Base-by-base conservation (phyloP, 192 early-diverging fungal genomes). In the Oehlia diaphana region DNA sequence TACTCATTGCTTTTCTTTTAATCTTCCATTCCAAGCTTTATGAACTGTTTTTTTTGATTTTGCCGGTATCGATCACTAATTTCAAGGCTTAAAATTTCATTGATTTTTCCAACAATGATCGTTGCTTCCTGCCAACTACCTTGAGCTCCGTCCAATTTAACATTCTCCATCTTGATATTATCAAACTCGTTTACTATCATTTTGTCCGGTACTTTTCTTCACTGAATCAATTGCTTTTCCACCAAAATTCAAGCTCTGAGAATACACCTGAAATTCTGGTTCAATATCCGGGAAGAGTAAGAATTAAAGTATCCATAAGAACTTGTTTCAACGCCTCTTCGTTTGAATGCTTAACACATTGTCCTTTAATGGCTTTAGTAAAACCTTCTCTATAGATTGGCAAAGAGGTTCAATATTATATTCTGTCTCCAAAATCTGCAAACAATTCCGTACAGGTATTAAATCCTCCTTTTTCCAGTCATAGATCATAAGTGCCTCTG, bases 51-150 rank as follows among this genome's bases (percentile, higher is more conserved):
- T 19, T 72, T 72, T 72, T 72, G 70, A 44, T n/a, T 72, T 44
- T 21, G 19, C 70, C 37, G 37, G 37, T n/a, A 72, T 42, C 21
- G 9, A 72, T 50, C 13, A 72, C 26, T 47, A n/a, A 47, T 49
- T 72, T 72, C 19, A 23, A 72, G 70, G 0, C 13, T 72, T 50
- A 72, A 72, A 72, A 72, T 50, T 72, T 72, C 70, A 7, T 72
- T 44, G 70, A 44, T 47, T 72, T 72, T 31, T 72, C 19, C 19
- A 44, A 44, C 28, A 72, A 72, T 50, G 12, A 72, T 72, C 0
- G 44, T 72, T 31, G 0, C 2, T 9, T 44, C 49, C 7, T 72
- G 71, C 23, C 47, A 53, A 49, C 8, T 31, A 9, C 33, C 65
- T 13, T 13, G 26, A 44, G 9, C 7, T 44, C 42, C 42, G 1